Base-by-base conservation (phyloP, 192 early-diverging fungal genomes). In the Umbelopsis isabellina region DNA sequence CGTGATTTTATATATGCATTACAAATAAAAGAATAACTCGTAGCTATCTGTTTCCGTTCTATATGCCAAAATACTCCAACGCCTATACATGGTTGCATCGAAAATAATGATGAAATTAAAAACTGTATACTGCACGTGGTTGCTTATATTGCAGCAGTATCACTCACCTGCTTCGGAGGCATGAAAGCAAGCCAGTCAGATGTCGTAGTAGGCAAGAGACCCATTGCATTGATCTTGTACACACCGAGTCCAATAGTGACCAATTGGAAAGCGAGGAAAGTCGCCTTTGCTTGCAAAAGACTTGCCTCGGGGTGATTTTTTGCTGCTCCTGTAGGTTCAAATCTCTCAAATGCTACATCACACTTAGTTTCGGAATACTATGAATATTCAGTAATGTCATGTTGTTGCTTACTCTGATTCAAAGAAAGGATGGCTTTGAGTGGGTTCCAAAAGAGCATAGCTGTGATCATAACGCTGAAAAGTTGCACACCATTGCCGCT, bases 171-270 rank as follows among this genome's bases (percentile, higher is more conserved):
- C 74, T 91, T 93, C 16, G 86, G 85, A 33, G 89, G 88, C 61
- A 96, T 72, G 77, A 99, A 99, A 0, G 94, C 92, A 37, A 99
- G 81, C 97, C 97, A 99, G 82, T 99, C 97, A 0, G 92, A 94
- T 13, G 89, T 81, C 0, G 94, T 86, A 0, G 96, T 98, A 0
- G 98, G 98, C 71, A 99, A 80, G 46, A 99, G 75, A 18, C 98
- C 98, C 97, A 99, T 98, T 50, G 91, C 84, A 33, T 88, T 87
- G 74, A 92, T 88, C 49, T 98, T 96, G 80, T 93, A 99, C 50
- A 99, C 78, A 33, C 96, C 98, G 52, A 99, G 80, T 3, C 85
- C 75, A 25, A 99, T 84, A 11, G 90, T 91, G 25, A 86, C 83
- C 46, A 93, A n/a, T 66, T 98, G 92, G 58, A 98, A 80, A 4